These are phyloP conservation scores for Brassica carinata DNA, from an alignment of 345 rosid species.

Conservation along the genomic window DNA sequence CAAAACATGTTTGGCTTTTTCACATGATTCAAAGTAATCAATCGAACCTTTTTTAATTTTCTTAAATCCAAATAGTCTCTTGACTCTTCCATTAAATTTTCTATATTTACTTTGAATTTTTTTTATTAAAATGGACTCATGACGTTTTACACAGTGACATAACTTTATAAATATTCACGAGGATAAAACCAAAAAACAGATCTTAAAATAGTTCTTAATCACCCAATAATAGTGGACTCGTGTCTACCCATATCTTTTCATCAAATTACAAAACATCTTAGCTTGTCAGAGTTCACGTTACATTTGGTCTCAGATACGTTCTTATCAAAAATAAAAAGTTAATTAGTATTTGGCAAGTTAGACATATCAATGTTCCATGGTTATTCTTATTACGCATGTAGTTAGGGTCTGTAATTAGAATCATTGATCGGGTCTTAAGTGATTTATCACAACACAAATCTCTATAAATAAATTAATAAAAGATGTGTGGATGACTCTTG, in stretches of 20 bases:
- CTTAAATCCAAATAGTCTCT: neutral
- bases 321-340: constrained; percentile 23
- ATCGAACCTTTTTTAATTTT: neutral
- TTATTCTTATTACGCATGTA: neutral
- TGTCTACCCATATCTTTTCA: constrained; percentile 8
- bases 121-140: constrained; percentile 14
- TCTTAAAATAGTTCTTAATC: constrained; percentile 14
- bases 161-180: constrained; percentile 5
- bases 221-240: neutral
- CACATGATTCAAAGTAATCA: constrained; percentile 22
- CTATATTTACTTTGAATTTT: neutral
- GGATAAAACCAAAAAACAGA: constrained; percentile 14
- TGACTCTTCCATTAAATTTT: constrained; percentile 11
- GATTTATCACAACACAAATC: neutral
- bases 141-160: constrained; percentile 23
- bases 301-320: neutral
- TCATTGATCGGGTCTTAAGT: constrained; percentile 30
- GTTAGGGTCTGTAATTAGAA: constrained; percentile 14
- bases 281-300: neutral
- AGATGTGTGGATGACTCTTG: constrained; percentile 24
- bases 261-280: neutral
- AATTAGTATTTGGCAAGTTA: neutral
- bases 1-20: constrained; percentile 18
- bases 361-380: constrained; percentile 11
- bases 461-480: constrained; percentile 20